These are phyloP conservation scores for Phanerochaete sordida DNA, from an alignment of 768 basidiomycete genomes.

Conservation along the genomic window DNA sequence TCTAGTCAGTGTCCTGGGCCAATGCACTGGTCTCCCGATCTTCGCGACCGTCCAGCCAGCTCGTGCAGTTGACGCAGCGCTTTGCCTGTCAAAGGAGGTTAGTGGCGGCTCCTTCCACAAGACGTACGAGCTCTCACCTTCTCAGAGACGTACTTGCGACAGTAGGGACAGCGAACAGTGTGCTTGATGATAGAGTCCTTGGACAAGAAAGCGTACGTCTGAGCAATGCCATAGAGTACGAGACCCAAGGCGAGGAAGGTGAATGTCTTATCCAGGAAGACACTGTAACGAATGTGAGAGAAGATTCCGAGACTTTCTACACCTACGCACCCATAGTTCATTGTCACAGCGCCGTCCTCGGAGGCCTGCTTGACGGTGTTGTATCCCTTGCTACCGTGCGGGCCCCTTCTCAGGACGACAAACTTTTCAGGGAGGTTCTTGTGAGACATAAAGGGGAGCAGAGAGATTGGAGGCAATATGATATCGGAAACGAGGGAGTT, in stretches of 20 bases:
- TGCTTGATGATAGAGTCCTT: conserved; percentile 41
- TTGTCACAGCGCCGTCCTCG: conserved; percentile 42
- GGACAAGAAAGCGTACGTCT: conserved; percentile 32
- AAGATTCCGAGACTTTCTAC: neutral
- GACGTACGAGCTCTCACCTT: conserved; percentile 28
- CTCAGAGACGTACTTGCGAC: conserved; percentile 39
- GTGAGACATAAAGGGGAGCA: conserved; percentile 39
- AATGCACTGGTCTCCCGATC: conserved; percentile 27
- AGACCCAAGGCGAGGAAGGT: conserved; percentile 38
- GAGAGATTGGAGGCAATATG: conserved; percentile 36
- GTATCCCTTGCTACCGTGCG: conserved; percentile 33
- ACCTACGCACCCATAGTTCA: conserved; percentile 26
- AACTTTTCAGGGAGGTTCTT: conserved; percentile 44
- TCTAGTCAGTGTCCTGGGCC: neutral
- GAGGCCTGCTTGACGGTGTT: conserved; percentile 42
- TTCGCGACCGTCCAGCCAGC: conserved; percentile 41
- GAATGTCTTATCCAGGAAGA: conserved; percentile 35
- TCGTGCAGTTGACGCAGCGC: conserved; percentile 39
- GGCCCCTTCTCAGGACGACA: conserved; percentile 27
- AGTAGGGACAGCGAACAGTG: conserved; percentile 37
- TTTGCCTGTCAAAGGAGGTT: conserved; percentile 26
- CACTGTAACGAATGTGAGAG: conserved; percentile 4
- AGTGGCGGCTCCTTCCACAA: neutral
- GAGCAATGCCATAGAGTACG: conserved; percentile 35
- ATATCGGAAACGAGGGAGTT: conserved; percentile 43